Conservation (phyloP, 495 filamentous ascomycete species). For the Penicillium simplicissimum region DNA sequence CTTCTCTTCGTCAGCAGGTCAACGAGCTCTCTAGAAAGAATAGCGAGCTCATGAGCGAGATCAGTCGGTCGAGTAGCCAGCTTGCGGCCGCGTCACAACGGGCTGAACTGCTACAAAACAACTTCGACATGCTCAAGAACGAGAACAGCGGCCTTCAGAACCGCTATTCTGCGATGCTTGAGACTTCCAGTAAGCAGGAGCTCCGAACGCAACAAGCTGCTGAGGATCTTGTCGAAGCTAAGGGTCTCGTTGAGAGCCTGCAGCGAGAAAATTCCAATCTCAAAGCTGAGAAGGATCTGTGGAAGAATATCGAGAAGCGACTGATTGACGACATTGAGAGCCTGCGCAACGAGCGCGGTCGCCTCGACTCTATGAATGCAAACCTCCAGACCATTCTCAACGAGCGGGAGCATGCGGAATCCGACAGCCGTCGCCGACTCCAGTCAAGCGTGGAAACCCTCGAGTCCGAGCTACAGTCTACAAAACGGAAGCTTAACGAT, state of each 20-base stretch:
- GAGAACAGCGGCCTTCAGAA: conserved; percentile 86
- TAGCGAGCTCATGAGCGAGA: conserved; percentile 74
- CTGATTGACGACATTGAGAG: conserved; percentile 81
- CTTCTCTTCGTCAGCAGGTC: conserved; percentile 80
- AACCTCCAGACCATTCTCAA: conserved; percentile 84
- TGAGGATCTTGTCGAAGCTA: conserved; percentile 88
- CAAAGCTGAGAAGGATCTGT: conserved; percentile 87
- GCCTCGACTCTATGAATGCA: conserved; percentile 75
- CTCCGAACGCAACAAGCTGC: conserved; percentile 85
- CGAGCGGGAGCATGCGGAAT: conserved; percentile 83
- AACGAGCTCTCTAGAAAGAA: conserved; percentile 81
- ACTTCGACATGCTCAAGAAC: conserved; percentile 75
- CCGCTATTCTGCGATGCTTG: conserved; percentile 69
- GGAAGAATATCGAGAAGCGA: conserved; percentile 87
- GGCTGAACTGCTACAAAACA: conserved; percentile 86
- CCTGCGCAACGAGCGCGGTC: conserved; percentile 76
- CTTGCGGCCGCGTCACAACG: conserved; percentile 77
- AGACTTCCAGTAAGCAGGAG: conserved; percentile 85
- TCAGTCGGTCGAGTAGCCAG: conserved; percentile 74
- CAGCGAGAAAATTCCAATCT: conserved; percentile 89
- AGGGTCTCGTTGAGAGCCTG: conserved; percentile 78
- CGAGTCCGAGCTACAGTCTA: conserved; percentile 72
- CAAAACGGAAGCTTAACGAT: conserved; percentile 80
- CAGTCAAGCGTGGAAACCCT: conserved; percentile 74
- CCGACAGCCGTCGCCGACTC: conserved; percentile 74